These are phyloP conservation scores for Pittosporum tobira DNA, from an alignment of 129 eudicot species.

Conservation along the genomic window DNA sequence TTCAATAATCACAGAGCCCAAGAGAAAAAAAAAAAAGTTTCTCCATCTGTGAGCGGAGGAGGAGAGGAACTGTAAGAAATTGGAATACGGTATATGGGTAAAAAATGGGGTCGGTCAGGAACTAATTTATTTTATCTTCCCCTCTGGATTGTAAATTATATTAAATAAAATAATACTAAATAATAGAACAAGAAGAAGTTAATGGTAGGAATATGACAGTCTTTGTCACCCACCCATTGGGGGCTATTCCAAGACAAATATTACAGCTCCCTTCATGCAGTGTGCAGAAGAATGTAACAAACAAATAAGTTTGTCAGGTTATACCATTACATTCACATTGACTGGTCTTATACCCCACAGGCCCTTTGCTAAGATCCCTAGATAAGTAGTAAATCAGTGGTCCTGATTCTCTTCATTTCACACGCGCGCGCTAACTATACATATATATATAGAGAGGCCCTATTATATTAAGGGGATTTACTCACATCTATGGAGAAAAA, in stretches of 20 bases:
- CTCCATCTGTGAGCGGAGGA: neutral
- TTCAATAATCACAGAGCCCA: conserved; percentile 5
- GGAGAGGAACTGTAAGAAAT: conserved; percentile 7
- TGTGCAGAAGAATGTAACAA: conserved; percentile 11
- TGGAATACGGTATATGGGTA: conserved; percentile 9
- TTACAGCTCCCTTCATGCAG: neutral
- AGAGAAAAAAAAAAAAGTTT: neutral
- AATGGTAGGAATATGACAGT: neutral
- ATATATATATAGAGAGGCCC: neutral
- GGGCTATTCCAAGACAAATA: neutral
- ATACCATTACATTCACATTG: neutral
- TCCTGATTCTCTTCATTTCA: neutral
- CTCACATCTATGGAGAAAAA: too few relatives aligned
- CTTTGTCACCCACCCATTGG: conserved; percentile 5
- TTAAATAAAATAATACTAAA: too few relatives aligned
- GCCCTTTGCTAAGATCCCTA: conserved; percentile 2
- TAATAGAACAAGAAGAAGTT: neutral
- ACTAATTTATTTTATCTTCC: neutral
- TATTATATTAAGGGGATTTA: neutral
- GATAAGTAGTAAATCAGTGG: neutral
- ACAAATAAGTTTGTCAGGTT: neutral
- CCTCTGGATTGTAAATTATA: neutral
- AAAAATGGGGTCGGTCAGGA: conserved; percentile 8
- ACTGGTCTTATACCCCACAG: neutral
- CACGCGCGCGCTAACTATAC: neutral